Evolutionary conservation across 257 asterid species (phyloP), one percentile per base, ranked within the genome.

Genomic region (Salvia miltiorrhiza): DNA sequence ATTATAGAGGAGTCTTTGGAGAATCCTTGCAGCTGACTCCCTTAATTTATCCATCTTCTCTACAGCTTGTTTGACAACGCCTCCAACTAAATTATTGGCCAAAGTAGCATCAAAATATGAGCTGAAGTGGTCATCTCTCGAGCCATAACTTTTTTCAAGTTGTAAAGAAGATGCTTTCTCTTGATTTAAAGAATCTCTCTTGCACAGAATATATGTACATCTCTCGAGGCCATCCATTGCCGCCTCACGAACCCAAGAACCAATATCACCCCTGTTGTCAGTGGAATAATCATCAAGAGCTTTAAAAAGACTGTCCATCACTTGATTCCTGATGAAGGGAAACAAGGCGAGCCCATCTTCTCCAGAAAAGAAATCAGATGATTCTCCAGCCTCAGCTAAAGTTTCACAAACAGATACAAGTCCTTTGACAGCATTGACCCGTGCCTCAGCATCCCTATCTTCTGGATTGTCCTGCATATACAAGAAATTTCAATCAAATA

Each of bases 211-310:
- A 71, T 91, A 91, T 63, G 95, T 83, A 58, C 96, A 89, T 71
- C 82, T 90, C 86, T 91, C 99, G 59, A 91, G 96, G 66, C 96
- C 97, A 67, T 81, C 80, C 82, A 94, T 85, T 67, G 99, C 96
- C 69, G 97, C 96, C 77, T 91, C 97, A 81, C 99, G 99, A 67
- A 91, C 90, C 97, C 99, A 94, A 69, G 97, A 94, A 70, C 99
- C 99, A 45, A 94, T 90, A 70, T 94, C 99, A 16, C 99, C 99
- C 78, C 97, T 82, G 80, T 94, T 94, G 77, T 94, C 99, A 61
- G 86, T 87, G 67, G 97, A 87, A 79, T 94, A 94, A 85, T 94
- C 99, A 58, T 94, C 96, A 49, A 94, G 81, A 79, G 97, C 95
- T 80, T 75, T 87, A 69, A 90, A 83, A 64, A 94, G 88, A 80